A percentile compares a stretch with the other conserved stretches of the same genome.
These are phyloP conservation scores for Chaetoceros muelleri DNA, from an alignment of 108 stramenopile species.

Conservation along the genomic window DNA sequence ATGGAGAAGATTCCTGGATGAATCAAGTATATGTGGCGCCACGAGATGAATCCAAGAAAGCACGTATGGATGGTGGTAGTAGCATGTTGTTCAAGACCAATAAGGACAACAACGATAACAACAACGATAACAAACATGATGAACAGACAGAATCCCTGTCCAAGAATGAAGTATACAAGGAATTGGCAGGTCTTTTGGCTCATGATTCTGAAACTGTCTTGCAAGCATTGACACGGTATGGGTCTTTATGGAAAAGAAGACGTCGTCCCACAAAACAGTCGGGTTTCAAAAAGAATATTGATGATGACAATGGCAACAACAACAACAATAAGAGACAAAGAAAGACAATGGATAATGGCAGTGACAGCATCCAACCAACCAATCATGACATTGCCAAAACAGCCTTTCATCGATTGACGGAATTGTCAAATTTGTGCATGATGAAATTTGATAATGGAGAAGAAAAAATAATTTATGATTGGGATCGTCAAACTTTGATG, in stretches of 20 bases:
- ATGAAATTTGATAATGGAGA: slow-evolving; percentile 64
- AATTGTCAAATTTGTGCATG: slow-evolving; percentile 50
- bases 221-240: slow-evolving; percentile 51
- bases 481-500: slow-evolving; percentile 25
- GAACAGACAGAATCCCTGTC: slow-evolving; percentile 23
- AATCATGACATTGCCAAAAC: slow-evolving; percentile 6
- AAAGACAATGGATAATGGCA: not conserved
- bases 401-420: slow-evolving; percentile 47
- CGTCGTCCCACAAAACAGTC: slow-evolving; percentile 1
- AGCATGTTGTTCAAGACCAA: slow-evolving; percentile 1
- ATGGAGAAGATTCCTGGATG: slow-evolving; percentile 7
- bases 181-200: slow-evolving; percentile 35
- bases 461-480: slow-evolving; percentile 37
- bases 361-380: not conserved
- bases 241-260: slow-evolving; percentile 29
- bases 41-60: slow-evolving; percentile 5
- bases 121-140: slow-evolving; percentile 15
- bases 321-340: not conserved
- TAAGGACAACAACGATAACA: slow-evolving; percentile 3
- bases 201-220: slow-evolving; percentile 43
- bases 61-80: slow-evolving; percentile 16
- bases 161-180: slow-evolving; percentile 25
- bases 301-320: slow-evolving; percentile 4
- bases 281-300: not conserved
- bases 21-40: slow-evolving; percentile 5